Conservation (phyloP, 2,329 filamentous ascomycete species). For the Tolypocladium amazonense region DNA sequence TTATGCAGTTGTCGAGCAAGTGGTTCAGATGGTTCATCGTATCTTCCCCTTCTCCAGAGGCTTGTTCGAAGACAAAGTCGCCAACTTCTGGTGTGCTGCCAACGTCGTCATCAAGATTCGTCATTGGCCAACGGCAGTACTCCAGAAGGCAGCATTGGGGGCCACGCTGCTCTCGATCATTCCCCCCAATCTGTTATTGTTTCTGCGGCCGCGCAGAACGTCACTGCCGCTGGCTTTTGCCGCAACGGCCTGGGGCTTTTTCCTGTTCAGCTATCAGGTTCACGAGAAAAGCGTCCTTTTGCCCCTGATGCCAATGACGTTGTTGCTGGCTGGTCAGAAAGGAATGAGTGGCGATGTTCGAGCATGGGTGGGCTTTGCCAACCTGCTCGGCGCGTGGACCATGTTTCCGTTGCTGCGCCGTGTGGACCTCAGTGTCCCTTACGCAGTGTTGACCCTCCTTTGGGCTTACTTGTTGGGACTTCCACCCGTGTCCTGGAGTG, state of each 20-base stretch:
- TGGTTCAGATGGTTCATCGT: conserved; percentile 79
- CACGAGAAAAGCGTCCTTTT: conserved; percentile 96
- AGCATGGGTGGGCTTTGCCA: conserved; percentile 94
- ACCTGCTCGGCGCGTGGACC: conserved; percentile 81
- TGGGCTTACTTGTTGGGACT: conserved; percentile 90
- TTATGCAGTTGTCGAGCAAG: conserved; percentile 66
- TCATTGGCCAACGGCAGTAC: conserved; percentile 55
- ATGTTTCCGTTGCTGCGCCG: conserved; percentile 84
- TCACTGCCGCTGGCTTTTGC: conserved; percentile 73
- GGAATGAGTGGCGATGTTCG: conserved; percentile 68
- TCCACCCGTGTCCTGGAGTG: conserved; percentile 62
- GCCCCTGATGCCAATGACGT: conserved; percentile 85
- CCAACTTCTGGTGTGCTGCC: conserved; percentile 93
- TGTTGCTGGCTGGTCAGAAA: conserved; percentile 68
- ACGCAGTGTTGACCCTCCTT: conserved; percentile 70
- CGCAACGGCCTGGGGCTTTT: conserved; percentile 89
- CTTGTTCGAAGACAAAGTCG: conserved; percentile 96
- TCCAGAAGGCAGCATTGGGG: conserved; percentile 66
- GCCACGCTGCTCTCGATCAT: conserved; percentile 68
- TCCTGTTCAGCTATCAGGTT: conserved; percentile 94
- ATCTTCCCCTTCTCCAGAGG: conserved; percentile 94
- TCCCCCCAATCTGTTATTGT: conserved; percentile 69
- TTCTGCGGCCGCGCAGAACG: conserved; percentile 65
- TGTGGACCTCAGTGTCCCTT: conserved; percentile 76
- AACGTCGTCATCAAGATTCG: conserved; percentile 85